Evolutionary conservation across 2,329 filamentous ascomycete species (phyloP).

Genomic region (Pseudocercospora fuligena): DNA sequence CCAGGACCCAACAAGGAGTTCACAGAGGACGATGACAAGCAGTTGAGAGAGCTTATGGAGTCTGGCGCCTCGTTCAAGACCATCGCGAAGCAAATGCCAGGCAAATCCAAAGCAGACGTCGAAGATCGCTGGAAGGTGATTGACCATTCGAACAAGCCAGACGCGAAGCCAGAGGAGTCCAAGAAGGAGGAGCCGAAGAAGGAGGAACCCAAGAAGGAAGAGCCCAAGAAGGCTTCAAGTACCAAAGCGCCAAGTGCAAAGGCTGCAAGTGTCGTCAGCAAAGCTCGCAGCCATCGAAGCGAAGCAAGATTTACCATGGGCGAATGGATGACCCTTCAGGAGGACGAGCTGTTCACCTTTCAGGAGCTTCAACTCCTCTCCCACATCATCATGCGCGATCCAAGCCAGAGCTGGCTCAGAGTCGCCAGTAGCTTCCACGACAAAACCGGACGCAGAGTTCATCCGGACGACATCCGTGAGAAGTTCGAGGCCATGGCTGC

Average conservation of each 20-base stretch:
- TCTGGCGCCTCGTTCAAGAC: constrained; percentile 15
- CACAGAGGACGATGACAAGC: constrained; percentile 25
- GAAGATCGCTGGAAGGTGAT: constrained; percentile 20
- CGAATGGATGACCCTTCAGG: constrained; percentile 39
- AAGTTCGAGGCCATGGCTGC: constrained; percentile 44
- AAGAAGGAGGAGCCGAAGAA: constrained; percentile 15
- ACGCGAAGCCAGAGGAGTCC: constrained; percentile 18
- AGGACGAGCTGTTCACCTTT: constrained; percentile 43
- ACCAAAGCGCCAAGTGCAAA: constrained; percentile 12
- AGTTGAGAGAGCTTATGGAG: constrained; percentile 24
- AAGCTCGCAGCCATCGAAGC: constrained; percentile 19
- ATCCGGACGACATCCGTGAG: constrained; percentile 49
- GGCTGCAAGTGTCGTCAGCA: constrained; percentile 21
- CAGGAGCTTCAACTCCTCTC: constrained; percentile 50
- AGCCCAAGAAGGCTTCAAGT: constrained; percentile 17
- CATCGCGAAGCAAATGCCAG: constrained; percentile 11
- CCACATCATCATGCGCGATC: constrained; percentile 46
- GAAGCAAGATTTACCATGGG: constrained; percentile 38
- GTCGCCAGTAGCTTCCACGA: constrained; percentile 56
- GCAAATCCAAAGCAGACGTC: constrained; percentile 4
- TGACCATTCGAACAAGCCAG: constrained; percentile 9
- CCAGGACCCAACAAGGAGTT: constrained; percentile 21
- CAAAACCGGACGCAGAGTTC: constrained; percentile 53
- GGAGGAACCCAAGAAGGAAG: constrained; percentile 4
- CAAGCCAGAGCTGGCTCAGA: constrained; percentile 49